These are phyloP conservation scores for Termitomyces sp. DNA, from an alignment of 768 basidiomycete species.

Conservation along the genomic window DNA sequence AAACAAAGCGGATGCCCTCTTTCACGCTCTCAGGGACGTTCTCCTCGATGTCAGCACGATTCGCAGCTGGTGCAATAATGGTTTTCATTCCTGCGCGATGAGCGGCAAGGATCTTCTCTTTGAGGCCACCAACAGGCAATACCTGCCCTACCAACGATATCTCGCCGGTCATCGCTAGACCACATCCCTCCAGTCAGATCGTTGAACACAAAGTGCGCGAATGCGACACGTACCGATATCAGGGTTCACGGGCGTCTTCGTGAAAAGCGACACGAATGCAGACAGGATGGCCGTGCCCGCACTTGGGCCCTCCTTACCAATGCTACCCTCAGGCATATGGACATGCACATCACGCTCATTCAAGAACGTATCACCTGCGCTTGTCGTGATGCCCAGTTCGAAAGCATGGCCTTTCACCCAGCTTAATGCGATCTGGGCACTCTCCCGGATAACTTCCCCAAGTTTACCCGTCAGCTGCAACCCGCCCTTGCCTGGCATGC, in stretches of 20 bases:
- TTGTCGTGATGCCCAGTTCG: conserved; percentile 79
- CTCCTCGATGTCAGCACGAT: conserved; percentile 92
- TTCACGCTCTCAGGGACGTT: conserved; percentile 97
- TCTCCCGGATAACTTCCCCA: conserved; percentile 96
- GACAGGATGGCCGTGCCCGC: conserved; percentile 92
- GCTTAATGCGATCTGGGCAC: conserved; percentile 89
- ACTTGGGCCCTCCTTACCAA: conserved; percentile 94
- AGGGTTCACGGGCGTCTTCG: conserved; percentile 73
- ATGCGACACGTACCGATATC: conserved; percentile 70
- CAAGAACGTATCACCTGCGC: conserved; percentile 69
- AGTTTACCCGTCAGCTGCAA: conserved; percentile 95
- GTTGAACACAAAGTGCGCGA: neutral
- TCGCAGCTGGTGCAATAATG: conserved; percentile 80
- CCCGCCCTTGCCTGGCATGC: conserved; percentile 93
- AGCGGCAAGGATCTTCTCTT: conserved; percentile 95
- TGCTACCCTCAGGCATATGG: conserved; percentile 94
- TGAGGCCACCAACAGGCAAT: conserved; percentile 91
- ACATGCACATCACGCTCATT: conserved; percentile 88
- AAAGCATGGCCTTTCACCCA: conserved; percentile 92
- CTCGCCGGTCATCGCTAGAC: conserved; percentile 93
- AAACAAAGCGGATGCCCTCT: conserved; percentile 90
- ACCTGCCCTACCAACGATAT: conserved; percentile 96
- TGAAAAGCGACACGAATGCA: conserved; percentile 90
- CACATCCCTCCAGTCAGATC: neutral
- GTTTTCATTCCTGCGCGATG: conserved; percentile 96